Base-by-base conservation (phyloP, 805 yeast genomes). In the Lipomyces oligophaga region DNA sequence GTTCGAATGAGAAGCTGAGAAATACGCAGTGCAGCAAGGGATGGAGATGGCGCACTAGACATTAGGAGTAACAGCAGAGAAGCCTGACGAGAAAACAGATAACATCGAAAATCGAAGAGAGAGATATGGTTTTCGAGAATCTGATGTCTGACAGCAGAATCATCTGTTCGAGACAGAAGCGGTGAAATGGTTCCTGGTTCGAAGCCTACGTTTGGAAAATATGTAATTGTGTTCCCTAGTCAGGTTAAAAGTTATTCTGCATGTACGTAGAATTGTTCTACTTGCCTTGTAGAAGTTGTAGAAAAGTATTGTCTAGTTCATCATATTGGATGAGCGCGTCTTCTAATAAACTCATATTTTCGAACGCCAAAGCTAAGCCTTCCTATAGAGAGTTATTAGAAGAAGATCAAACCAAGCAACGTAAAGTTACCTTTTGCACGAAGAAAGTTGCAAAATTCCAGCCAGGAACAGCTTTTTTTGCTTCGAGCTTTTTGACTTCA, bases 301-400 rank as follows among this genome's bases (percentile, higher is more conserved):
- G 56, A 25, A 69, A 68, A 5, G 63, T 52, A 1, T 57, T 47
- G 15, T 71, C 69, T 4, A 84, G 57, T 24, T 67, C 68, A 26
- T 75, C 74, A 53, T 78, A 81, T 19, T 75, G 71, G 3, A 61
- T 64, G 28, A 81, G 60, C 0, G 90, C 73, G 42, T 84, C 89
- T 22, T 81, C 83, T 21, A 70, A 63, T 20, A 83, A 71, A 21
- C 74, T 72, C 67, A 85, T 70, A 37, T 75, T 75, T 44, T 74
- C 75, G 45, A 77, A 72, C 2, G 78, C 68, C 26, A 72, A 63
- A 0, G 81, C 82, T 34, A 80, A 61, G 5, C 74, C 72, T 43
- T 79, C 77, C 49, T 49, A 24, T 31, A 18, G 11, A n/a, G n/a
- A 13, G n/a, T 11, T 3, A 15, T 19, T 18, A 35, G 22, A 24